Base-by-base conservation (phyloP, 768 basidiomycete species). In the Cystofilobasidium capitatum region DNA sequence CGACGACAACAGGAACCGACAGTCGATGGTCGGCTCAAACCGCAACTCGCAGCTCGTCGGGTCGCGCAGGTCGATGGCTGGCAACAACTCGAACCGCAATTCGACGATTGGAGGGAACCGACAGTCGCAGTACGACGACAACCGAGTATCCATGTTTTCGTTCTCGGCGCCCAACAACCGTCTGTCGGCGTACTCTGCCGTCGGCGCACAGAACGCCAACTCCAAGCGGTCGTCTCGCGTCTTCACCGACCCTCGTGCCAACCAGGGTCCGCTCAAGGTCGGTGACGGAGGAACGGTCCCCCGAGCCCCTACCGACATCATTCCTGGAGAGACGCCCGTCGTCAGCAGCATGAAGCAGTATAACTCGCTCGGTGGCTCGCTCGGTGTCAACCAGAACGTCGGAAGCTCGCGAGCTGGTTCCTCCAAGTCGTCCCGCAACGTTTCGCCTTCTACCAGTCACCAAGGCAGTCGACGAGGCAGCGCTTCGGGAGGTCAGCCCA, bases 241-340 rank as follows among this genome's bases (percentile, higher is more conserved):
- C 22, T 42, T 31, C 36, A 39, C 35, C 33, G 39, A 51, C 39
- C 49, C 59, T 17, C 20, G 24, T 13, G 44, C 36, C 31, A 51
- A 36, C 35, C 37, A 42, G 17, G 51, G 42, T 14, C 42, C 47
- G 12, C 59, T 57, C 39, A 62, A 54, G 29, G 51, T 57, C 35
- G 66, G 59, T 1, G 51, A 61, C 44, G 66, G 61, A 5, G 61
- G 60, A 22, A 68, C 60, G 0, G 60, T 31, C 13, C 39, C 36
- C 20, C 36, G 66, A 6, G 29, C 49, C 13, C 66, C 66, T 0
- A 5, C 26, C 60, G 66, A 54, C 20, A n/a, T 61, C 49, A 40
- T 68, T 12, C 59, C 59, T 3, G 66, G 66, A 1, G 66, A 68
- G 40, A 68, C 66, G 3, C 59, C 66, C 4, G 60, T 51, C 17